These are phyloP conservation scores for Angomonas ambiguus DNA, from an alignment of 208 protist species.

Conservation along the genomic window DNA sequence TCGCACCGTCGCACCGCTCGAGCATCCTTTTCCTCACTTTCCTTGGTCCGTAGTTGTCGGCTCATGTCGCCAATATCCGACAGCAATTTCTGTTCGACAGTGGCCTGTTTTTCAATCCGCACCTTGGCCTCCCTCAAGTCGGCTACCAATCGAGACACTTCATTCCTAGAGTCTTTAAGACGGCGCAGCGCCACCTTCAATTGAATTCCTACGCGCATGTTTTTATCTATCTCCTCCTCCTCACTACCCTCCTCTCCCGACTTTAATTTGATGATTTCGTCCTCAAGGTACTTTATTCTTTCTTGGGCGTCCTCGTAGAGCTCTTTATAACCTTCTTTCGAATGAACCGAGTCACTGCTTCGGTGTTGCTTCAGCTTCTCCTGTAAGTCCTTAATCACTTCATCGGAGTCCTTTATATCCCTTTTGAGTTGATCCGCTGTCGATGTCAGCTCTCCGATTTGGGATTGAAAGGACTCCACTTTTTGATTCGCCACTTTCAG, in stretches of 20 bases:
- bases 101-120: conserved; percentile 24
- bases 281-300: conserved; percentile 19
- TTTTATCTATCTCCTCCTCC: not conserved
- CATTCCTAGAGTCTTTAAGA: not conserved
- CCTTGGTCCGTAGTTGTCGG: conserved; percentile 31
- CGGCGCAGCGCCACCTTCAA: not conserved
- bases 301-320: conserved; percentile 5
- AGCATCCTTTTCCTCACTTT: conserved; percentile 26
- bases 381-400: not conserved
- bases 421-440: not conserved
- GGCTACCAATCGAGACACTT: not conserved
- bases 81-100: conserved; percentile 37
- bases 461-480: not conserved
- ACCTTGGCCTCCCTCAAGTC: conserved; percentile 14
- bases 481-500: not conserved
- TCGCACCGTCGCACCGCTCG: conserved; percentile 25
- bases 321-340: not conserved
- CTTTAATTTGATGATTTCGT: conserved; percentile 15
- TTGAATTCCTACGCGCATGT: not conserved
- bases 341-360: conserved; percentile 1
- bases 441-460: not conserved
- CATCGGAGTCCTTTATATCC: not conserved
- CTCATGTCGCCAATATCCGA: conserved; percentile 35
- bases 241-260: not conserved
- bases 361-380: not conserved